Evolutionary conservation across 2,329 filamentous ascomycete species (phyloP), one percentile per base, ranked within the genome.

Genomic region (Passalora sequoiae): DNA sequence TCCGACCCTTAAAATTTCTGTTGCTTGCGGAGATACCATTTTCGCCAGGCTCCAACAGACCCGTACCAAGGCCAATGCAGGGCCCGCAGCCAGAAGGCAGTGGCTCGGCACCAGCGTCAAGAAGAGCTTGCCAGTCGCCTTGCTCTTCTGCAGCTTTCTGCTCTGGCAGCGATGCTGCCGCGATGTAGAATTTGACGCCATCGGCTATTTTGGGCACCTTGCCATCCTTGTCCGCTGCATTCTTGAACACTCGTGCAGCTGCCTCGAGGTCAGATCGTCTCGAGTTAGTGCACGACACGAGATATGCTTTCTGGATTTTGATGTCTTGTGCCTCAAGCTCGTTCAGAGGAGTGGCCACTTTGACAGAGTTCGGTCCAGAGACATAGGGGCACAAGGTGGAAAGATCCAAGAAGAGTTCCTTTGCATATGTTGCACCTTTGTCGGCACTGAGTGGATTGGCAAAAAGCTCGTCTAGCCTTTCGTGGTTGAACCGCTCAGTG

Each of bases 221-320:
- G 10, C 81, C 84, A 17, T 71, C 72, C 43, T 79, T 77, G 35
- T 70, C 71, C 0, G 83, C 78, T 1, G 86, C 87, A 28, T 91
- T 84, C 43, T 78, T 80, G 74, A 97, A 94, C 2, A 97, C 89
- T 33, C 77, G 78, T 1, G 89, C 89, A 1, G 91, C 91, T 0
- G 84, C 81, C 0, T 80, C 81, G 10, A 97, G 72, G 63, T 97
- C 91, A 0, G 86, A 89, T 7, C 81, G 77, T 38, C 91, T 75
- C 0, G 80, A 83, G 68, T 96, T 96, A 4, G 91, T 97, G 71
- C 91, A 97, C 0, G 83, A 89, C 0, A 96, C 83, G 0, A 96
- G 72, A 63, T 95, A 96, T 0, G 86, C 89, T 61, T 85, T 88
- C 70, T 96, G 69, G 16, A 97, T 66, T 37, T 78, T 75, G 63